These are phyloP conservation scores for Arxiozyma bovina DNA, from an alignment of 1,139 yeast species.

Conservation along the genomic window DNA sequence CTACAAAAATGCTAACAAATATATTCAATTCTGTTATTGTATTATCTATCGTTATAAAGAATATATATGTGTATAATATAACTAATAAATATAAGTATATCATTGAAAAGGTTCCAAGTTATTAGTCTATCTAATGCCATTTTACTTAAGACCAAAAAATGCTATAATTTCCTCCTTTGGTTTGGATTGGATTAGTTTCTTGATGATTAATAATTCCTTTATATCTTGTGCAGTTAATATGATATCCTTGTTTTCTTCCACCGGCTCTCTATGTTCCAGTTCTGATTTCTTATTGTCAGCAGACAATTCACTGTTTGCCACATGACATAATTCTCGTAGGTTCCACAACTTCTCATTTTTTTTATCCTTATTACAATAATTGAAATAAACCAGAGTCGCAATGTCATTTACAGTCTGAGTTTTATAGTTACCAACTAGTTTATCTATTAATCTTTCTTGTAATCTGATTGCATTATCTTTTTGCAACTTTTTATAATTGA, in stretches of 20 bases:
- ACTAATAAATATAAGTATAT: background rate
- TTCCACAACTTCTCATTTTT: constrained; percentile 23
- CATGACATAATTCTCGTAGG: constrained; percentile 34
- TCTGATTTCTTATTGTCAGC: background rate
- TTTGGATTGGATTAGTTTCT: constrained; percentile 53
- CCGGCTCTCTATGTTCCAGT: background rate
- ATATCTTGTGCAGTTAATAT: constrained; percentile 35
- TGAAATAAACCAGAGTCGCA: constrained; percentile 21
- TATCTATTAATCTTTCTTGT: constrained; percentile 26
- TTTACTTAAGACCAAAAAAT: constrained; percentile 38
- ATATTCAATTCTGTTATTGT: background rate
- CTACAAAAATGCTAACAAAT: no score
- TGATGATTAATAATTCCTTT: constrained; percentile 47
- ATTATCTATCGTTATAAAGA: background rate
- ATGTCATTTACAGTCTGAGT: constrained; percentile 12
- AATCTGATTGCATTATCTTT: constrained; percentile 18
- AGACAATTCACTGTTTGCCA: constrained; percentile 29
- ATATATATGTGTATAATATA: constrained; percentile 1
- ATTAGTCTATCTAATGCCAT: background rate
- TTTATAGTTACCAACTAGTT: constrained; percentile 11
- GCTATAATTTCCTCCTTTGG: constrained; percentile 59
- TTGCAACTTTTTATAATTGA: constrained; percentile 25
- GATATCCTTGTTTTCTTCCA: constrained; percentile 14
- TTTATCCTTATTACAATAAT: constrained; percentile 9
- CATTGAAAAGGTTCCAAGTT: background rate